A percentile compares a stretch with the other conserved stretches of the same genome.
These are phyloP conservation scores for Arachis monticola DNA, from an alignment of 331 rosid genomes.

Conservation along the genomic window DNA sequence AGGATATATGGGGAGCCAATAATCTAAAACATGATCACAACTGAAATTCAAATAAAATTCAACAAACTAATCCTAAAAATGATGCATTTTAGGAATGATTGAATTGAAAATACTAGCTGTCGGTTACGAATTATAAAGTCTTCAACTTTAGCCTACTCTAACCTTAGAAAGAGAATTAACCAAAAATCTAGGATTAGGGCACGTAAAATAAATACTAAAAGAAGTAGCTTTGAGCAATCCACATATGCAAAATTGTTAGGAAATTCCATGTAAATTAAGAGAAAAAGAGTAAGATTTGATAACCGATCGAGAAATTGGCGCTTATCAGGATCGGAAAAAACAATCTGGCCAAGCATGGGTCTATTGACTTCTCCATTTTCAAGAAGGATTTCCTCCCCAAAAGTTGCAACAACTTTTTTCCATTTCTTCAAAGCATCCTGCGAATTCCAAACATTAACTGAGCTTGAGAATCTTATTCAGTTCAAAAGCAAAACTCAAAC, in stretches of 20 bases:
- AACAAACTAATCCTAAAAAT: too few relatives aligned
- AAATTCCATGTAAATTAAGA: background rate
- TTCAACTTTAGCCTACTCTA: too few relatives aligned
- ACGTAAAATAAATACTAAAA: background rate
- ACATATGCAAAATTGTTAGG: background rate
- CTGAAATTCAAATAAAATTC: too few relatives aligned
- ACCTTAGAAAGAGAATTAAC: too few relatives aligned
- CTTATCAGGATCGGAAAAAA: conserved; percentile 61
- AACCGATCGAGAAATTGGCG: conserved; percentile 82
- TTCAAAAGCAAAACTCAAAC: conserved; percentile 11
- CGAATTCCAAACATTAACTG: background rate
- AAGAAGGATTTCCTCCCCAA: too few relatives aligned
- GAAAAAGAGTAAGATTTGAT: background rate
- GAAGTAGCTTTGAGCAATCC: background rate
- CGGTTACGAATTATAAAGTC: too few relatives aligned
- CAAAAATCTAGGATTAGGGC: conserved; percentile 31
- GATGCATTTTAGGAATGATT: too few relatives aligned
- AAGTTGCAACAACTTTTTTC: conserved; percentile 74
- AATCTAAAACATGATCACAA: too few relatives aligned
- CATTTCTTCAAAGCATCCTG: conserved; percentile 76
- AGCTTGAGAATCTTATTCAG: background rate
- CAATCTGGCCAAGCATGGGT: too few relatives aligned
- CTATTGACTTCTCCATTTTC: too few relatives aligned
- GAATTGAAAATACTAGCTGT: too few relatives aligned
- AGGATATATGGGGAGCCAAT: too few relatives aligned